Conservation (phyloP, 1,139 yeast genomes). For the Kodamaea sp. region DNA sequence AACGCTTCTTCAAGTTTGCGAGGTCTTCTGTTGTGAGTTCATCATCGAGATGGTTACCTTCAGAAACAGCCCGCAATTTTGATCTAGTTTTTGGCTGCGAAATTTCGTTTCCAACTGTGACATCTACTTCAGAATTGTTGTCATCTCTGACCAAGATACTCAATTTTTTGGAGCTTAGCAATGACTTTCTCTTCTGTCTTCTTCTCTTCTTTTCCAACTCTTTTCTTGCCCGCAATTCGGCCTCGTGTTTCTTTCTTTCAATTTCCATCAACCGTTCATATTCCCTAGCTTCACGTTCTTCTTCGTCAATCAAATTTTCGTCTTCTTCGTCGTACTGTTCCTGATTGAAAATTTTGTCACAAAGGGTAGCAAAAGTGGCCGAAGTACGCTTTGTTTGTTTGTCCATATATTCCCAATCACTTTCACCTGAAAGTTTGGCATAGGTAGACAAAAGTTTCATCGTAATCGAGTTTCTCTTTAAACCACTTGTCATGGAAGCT, state of each 20-base stretch:
- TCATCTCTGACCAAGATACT: slow-evolving; percentile 37
- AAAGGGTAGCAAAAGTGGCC: slow-evolving; percentile 72
- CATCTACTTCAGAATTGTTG: slow-evolving; percentile 37
- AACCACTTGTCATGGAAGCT: slow-evolving; percentile 44
- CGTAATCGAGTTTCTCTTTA: slow-evolving; percentile 70
- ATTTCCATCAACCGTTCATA: slow-evolving; percentile 52
- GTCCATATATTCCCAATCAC: slow-evolving; percentile 71
- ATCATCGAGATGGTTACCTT: slow-evolving; percentile 28
- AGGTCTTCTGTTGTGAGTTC: slow-evolving; percentile 44
- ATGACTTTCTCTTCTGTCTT: slow-evolving; percentile 46
- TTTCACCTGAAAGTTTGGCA: slow-evolving; percentile 67
- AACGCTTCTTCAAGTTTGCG: slow-evolving; percentile 46
- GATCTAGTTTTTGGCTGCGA: slow-evolving; percentile 43
- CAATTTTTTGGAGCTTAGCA: slow-evolving; percentile 42
- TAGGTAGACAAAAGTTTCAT: slow-evolving; percentile 68
- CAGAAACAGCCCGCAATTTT: slow-evolving; percentile 40
- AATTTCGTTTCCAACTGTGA: slow-evolving; percentile 22
- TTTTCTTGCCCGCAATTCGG: slow-evolving; percentile 45
- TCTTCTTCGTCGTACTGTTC: slow-evolving; percentile 59
- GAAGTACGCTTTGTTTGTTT: slow-evolving; percentile 75
- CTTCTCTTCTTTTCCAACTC: slow-evolving; percentile 48
- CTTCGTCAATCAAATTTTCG: slow-evolving; percentile 49
- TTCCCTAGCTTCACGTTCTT: slow-evolving; percentile 51
- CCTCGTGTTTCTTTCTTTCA: slow-evolving; percentile 53
- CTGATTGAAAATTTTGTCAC: slow-evolving; percentile 72